phyloP scores from a whole-genome alignment of 2,329 filamentous ascomycete genomes.

The Pseudocercospora macadamiae region DNA sequence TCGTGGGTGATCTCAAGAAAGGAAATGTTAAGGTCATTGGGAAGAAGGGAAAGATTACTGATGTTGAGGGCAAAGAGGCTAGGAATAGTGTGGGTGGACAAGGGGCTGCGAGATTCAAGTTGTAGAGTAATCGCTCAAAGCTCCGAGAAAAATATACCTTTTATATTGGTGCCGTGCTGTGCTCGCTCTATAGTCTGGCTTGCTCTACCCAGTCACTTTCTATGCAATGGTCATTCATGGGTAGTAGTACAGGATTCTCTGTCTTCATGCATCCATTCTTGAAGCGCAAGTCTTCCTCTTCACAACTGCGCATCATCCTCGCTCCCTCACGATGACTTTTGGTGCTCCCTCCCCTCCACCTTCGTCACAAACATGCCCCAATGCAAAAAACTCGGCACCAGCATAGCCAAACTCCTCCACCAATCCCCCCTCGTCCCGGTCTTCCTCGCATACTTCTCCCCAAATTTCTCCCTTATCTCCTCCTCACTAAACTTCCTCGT shows the following conservation, averaged over 20 bases:
- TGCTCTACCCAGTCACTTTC: not conserved
- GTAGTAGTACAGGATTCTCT: not conserved
- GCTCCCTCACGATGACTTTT: too few species aligned
- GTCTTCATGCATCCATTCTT: not conserved
- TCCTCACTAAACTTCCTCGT: constrained; percentile 68
- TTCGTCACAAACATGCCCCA: too few species aligned
- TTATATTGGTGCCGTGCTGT: not conserved
- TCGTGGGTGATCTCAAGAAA: constrained; percentile 73
- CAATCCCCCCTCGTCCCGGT: not conserved
- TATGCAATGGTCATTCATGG: not conserved
- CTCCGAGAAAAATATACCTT: not conserved
- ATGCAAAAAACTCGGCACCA: too few species aligned
- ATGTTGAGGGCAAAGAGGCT: constrained; percentile 80
- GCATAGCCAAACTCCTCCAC: not conserved
- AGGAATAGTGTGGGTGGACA: constrained; percentile 29
- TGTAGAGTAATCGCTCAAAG: constrained; percentile 24
- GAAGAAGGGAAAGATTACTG: constrained; percentile 80
- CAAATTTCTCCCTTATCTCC: constrained; percentile 64
- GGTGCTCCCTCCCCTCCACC: too few species aligned
- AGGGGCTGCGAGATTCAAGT: constrained; percentile 36
- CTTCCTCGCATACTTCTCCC: not conserved
- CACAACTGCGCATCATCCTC: too few species aligned
- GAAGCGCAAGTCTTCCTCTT: too few species aligned
- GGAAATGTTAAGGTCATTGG: constrained; percentile 91
- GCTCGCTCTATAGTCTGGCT: not conserved